Conservation (phyloP, 345 rosid species). For the Dimocarpus longan region DNA sequence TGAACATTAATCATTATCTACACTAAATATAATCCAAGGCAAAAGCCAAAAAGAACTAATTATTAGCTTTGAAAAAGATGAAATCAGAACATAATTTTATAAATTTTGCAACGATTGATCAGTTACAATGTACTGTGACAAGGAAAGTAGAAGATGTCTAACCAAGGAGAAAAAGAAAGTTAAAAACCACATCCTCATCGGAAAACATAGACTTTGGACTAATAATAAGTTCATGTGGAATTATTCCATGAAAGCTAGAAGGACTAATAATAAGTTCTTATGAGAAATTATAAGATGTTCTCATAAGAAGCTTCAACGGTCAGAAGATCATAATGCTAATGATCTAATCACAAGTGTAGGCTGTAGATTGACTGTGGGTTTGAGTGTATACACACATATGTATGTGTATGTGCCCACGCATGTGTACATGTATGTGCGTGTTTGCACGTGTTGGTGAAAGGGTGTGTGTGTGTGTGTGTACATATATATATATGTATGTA, state of each 20-base stretch:
- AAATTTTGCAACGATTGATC: slow-evolving; percentile 36
- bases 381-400: background rate
- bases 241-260: background rate
- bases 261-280: background rate
- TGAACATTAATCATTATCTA: slow-evolving; percentile 24
- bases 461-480: background rate
- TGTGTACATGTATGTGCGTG: background rate
- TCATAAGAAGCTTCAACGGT: background rate
- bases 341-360: background rate
- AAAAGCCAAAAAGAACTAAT: slow-evolving; percentile 46
- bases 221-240: background rate
- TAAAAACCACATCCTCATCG: background rate
- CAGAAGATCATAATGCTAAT: background rate
- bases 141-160: slow-evolving; percentile 25
- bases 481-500: background rate
- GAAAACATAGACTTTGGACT: background rate
- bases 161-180: slow-evolving; percentile 20
- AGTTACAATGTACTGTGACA: slow-evolving; percentile 35
- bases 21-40: slow-evolving; percentile 8
- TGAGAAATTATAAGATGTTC: background rate
- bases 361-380: background rate
- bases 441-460: background rate
- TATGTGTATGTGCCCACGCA: background rate
- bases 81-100: slow-evolving; percentile 23
- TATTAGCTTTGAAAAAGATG: slow-evolving; percentile 40